Evolutionary conservation across 2,329 filamentous ascomycete species (phyloP).

Genomic region (Fusarium sororula): DNA sequence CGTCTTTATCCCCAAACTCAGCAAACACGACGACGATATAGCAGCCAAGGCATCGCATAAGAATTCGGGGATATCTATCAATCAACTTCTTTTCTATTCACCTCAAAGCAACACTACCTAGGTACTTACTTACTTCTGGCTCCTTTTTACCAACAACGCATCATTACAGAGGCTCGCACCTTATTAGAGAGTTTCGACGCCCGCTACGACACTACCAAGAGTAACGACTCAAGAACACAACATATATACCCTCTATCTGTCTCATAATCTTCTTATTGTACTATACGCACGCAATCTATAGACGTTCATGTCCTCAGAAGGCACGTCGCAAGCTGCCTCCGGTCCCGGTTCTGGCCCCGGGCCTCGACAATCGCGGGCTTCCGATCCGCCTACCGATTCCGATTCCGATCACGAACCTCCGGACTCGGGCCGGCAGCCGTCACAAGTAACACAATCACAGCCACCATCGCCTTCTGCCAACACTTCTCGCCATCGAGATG

Average conservation of each 20-base stretch:
- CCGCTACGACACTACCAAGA: conserved; percentile 4
- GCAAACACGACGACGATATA: neutral
- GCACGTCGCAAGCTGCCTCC: conserved; percentile 19
- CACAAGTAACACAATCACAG: conserved; percentile 5
- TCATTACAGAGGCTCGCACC: conserved; percentile 29
- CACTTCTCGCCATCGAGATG: conserved; percentile 18
- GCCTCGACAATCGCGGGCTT: neutral
- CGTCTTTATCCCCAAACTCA: conserved; percentile 10
- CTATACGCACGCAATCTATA: neutral
- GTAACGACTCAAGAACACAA: neutral
- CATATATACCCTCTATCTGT: neutral
- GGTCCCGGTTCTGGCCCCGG: conserved; percentile 26
- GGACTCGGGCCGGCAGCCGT: conserved; percentile 12
- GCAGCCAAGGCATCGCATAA: conserved; percentile 9
- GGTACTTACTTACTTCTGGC: neutral
- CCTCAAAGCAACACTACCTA: neutral
- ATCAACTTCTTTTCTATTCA: neutral
- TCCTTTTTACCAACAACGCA: neutral
- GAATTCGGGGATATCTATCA: neutral
- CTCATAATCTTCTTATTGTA: neutral
- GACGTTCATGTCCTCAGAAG: conserved; percentile 36
- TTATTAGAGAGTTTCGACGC: conserved; percentile 39
- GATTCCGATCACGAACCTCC: conserved; percentile 9
- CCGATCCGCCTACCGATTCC: conserved; percentile 7
- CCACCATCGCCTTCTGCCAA: neutral